Percentiles rank a stretch among this genome's conserved stretches.
Conservation (phyloP, 768 basidiomycete species). For the Trametes cingulata region DNA sequence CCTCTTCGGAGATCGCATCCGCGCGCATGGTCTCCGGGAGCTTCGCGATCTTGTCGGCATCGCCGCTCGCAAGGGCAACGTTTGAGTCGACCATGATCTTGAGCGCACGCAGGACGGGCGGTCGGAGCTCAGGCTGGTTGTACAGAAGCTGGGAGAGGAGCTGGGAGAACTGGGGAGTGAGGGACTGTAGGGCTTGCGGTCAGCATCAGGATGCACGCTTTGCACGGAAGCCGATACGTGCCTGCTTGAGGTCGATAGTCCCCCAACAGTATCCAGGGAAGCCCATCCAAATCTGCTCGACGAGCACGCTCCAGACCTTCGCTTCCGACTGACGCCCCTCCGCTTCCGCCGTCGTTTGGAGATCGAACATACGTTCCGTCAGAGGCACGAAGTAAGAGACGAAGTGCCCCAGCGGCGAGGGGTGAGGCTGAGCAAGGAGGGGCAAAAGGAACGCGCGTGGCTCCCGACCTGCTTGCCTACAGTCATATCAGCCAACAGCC, state of each 20-base stretch:
- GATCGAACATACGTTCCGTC: constrained; percentile 89
- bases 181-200: constrained; percentile 47
- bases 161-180: constrained; percentile 78
- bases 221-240: constrained; percentile 31
- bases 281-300: constrained; percentile 92
- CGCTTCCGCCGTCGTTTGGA: constrained; percentile 77
- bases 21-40: constrained; percentile 31
- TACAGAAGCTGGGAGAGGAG: constrained; percentile 95
- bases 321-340: constrained; percentile 79
- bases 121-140: constrained; percentile 79
- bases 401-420: constrained; percentile 83
- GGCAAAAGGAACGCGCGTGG: constrained; percentile 93
- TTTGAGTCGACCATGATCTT: constrained; percentile 84
- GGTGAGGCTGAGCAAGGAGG: constrained; percentile 76
- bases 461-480: constrained; percentile 68
- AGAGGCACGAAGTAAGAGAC: constrained; percentile 89
- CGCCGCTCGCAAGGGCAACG: constrained; percentile 47
- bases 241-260: constrained; percentile 72
- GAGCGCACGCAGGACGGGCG: constrained; percentile 79
- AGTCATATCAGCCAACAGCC: not conserved
- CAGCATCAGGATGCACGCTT: not conserved
- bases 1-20: constrained; percentile 49
- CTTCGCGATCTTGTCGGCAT: constrained; percentile 31
- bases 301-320: constrained; percentile 93
- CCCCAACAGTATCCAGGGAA: constrained; percentile 89